Evolutionary conservation across 176 grass and related monocot species (phyloP).

Genomic region (Ampelocalamus luodianensis): DNA sequence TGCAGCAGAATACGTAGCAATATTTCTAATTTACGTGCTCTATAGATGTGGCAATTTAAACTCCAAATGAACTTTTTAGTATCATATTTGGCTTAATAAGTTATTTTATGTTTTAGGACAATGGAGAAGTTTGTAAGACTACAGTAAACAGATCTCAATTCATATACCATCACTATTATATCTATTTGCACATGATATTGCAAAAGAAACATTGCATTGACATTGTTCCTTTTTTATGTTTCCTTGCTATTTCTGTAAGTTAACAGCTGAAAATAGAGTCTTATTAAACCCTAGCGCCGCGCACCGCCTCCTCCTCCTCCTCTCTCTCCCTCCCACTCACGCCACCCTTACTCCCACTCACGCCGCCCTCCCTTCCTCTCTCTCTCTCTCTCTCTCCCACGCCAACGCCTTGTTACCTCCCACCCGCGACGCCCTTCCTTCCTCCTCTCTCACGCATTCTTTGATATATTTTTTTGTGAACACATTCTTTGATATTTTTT

Average conservation of each 20-base stretch:
- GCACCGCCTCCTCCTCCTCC: too few relatives aligned
- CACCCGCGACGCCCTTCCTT: too few relatives aligned
- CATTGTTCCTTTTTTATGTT: background rate
- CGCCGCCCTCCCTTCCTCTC: too few relatives aligned
- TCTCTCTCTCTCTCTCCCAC: too few relatives aligned
- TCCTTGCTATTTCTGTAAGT: background rate
- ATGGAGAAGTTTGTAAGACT: conserved; percentile 7
- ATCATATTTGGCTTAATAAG: too few relatives aligned
- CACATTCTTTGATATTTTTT: too few relatives aligned
- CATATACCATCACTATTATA: background rate
- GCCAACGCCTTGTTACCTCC: too few relatives aligned
- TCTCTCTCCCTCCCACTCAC: too few relatives aligned
- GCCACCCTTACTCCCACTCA: too few relatives aligned
- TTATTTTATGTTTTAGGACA: background rate
- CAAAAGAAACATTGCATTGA: conserved; percentile 22
- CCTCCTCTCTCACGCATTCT: too few relatives aligned
- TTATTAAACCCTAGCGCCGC: too few relatives aligned
- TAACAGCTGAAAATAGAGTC: conserved; percentile 17
- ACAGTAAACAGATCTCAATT: background rate
- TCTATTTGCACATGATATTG: conserved; percentile 1
- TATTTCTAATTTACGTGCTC: background rate
- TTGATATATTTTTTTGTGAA: too few relatives aligned
- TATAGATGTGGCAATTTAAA: background rate
- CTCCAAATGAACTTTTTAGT: background rate
- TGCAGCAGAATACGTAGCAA: background rate